A percentile compares a stretch with the other conserved stretches of the same genome.
These are phyloP conservation scores for Trichodelitschia bisporula DNA, from an alignment of 495 filamentous ascomycete species.

Conservation along the genomic window DNA sequence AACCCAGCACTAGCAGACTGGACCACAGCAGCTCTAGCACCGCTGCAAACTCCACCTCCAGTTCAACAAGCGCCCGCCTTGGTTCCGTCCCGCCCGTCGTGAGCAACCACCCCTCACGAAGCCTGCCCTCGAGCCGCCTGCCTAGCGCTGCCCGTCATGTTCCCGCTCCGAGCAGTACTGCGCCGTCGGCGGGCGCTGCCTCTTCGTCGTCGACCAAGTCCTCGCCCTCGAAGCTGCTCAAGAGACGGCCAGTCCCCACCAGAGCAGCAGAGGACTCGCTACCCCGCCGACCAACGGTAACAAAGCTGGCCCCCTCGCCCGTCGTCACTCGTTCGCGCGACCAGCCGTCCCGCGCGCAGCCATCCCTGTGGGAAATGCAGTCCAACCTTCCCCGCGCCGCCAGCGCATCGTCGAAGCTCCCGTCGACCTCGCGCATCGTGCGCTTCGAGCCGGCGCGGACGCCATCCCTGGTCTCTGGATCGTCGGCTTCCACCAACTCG, in stretches of 20 bases:
- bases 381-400: slow-evolving; percentile 1
- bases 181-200: no score
- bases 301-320: background rate
- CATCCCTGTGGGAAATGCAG: no score
- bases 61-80: slow-evolving; percentile 3
- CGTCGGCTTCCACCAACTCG: slow-evolving; percentile 15
- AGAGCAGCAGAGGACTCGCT: background rate
- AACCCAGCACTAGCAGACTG: slow-evolving; percentile 7
- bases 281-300: background rate
- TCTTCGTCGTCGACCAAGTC: no score
- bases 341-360: no score
- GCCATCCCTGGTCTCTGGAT: slow-evolving; percentile 17
- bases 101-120: background rate
- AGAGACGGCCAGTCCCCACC: no score
- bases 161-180: no score
- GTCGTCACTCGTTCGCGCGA: no score
- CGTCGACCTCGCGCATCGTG: slow-evolving; percentile 7
- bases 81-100: background rate
- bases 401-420: slow-evolving; percentile 3
- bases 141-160: background rate
- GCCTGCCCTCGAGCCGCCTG: background rate
- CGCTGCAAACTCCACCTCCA: slow-evolving; percentile 6
- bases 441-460: slow-evolving; percentile 11
- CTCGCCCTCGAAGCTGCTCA: no score
- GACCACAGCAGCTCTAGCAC: slow-evolving; percentile 1